Conservation (phyloP, 2,329 filamentous ascomycete genomes). For the Bimuria novae-zelandiae region DNA sequence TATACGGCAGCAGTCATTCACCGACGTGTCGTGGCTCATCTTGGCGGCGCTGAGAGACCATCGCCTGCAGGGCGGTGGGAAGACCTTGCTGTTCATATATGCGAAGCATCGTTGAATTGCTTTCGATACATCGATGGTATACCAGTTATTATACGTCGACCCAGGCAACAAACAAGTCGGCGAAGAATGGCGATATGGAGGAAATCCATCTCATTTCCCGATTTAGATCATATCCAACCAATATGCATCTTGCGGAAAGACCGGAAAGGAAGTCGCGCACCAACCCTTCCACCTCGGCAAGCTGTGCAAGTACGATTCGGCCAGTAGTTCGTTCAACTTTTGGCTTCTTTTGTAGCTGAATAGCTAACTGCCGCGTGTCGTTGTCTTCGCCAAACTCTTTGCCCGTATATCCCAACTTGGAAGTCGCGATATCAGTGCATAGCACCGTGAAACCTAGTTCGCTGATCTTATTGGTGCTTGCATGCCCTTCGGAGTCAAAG, state of each 20-base stretch:
- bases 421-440: neutral
- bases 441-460: conserved; percentile 2
- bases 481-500: neutral
- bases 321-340: neutral
- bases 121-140: neutral
- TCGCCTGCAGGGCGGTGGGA: neutral
- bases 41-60: neutral
- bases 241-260: neutral
- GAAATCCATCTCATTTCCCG: neutral
- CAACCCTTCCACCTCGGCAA: neutral
- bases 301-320: neutral
- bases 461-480: neutral
- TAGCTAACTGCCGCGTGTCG: neutral
- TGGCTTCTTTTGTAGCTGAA: neutral
- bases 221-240: neutral
- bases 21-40: neutral
- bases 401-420: neutral
- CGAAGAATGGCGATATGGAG: neutral
- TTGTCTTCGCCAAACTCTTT: neutral
- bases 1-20: neutral
- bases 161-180: neutral
- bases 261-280: neutral
- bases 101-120: neutral
- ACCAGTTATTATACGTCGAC: conserved; percentile 3
- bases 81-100: neutral